These are phyloP conservation scores for Psidium friedrichsthalianum DNA, from an alignment of 345 rosid genomes.

Conservation along the genomic window DNA sequence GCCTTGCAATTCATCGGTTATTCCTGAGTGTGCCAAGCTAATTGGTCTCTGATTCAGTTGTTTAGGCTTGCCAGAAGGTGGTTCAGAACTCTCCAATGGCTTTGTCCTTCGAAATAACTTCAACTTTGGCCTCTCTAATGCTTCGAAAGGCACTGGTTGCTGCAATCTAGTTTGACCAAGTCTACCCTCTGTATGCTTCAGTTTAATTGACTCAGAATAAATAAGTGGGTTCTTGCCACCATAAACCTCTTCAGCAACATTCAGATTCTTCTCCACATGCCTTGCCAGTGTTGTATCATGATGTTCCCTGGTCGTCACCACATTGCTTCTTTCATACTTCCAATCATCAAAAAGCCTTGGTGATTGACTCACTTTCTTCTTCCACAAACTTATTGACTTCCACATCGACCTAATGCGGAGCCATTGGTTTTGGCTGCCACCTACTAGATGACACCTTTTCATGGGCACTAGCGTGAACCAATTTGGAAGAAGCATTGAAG, in stretches of 20 bases:
- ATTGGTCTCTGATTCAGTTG: constrained; percentile 18
- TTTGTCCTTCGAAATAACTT: constrained; percentile 55
- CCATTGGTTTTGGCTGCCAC: constrained; percentile 53
- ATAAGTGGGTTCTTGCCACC: constrained; percentile 18
- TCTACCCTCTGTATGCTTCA: constrained; percentile 22
- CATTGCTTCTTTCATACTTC: constrained; percentile 9
- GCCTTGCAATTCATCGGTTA: constrained; percentile 14
- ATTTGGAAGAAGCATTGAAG: constrained; percentile 38
- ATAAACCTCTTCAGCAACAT: constrained; percentile 22
- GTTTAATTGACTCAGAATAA: constrained; percentile 21
- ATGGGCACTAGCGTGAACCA: constrained; percentile 58
- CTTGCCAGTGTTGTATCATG: constrained; percentile 18
- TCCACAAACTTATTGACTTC: constrained; percentile 38
- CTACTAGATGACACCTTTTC: constrained; percentile 71
- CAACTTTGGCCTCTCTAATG: constrained; percentile 51
- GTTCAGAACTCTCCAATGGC: constrained; percentile 44
- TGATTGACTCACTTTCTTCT: constrained; percentile 14
- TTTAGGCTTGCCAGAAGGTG: constrained; percentile 19
- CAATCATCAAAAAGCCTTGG: constrained; percentile 19
- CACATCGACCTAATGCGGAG: constrained; percentile 27
- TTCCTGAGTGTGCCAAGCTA: constrained; percentile 16
- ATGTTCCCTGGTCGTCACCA: constrained; percentile 18
- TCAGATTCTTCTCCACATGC: constrained; percentile 22
- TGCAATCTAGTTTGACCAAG: constrained; percentile 25
- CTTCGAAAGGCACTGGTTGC: constrained; percentile 26